A percentile compares a stretch with the other conserved stretches of the same genome.
phyloP scores from a whole-genome alignment of 495 filamentous ascomycete species.

The Aspergillus olivimuriae region DNA sequence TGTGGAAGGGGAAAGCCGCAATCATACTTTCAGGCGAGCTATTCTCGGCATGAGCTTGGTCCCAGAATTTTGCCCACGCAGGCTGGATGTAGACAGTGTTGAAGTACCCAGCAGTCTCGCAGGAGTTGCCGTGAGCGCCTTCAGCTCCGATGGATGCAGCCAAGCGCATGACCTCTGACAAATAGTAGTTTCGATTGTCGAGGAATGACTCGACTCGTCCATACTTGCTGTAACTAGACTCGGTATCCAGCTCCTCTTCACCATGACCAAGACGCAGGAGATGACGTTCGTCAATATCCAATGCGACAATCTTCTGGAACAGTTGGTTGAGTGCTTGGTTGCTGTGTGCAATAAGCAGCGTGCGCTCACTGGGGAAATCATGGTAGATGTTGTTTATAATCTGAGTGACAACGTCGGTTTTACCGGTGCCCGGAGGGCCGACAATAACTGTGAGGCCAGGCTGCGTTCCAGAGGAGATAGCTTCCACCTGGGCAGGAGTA shows the following conservation, averaged over 20 bases:
- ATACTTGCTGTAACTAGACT: slow-evolving; percentile 86
- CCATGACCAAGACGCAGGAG: slow-evolving; percentile 89
- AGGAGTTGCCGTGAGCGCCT: slow-evolving; percentile 88
- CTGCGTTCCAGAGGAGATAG: slow-evolving; percentile 89
- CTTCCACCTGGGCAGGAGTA: slow-evolving; percentile 85
- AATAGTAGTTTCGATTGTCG: slow-evolving; percentile 71
- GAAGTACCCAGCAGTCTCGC: slow-evolving; percentile 96
- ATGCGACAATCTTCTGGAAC: slow-evolving; percentile 93
- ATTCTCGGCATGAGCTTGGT: slow-evolving; percentile 45
- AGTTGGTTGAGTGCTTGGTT: slow-evolving; percentile 98
- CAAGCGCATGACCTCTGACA: slow-evolving; percentile 81
- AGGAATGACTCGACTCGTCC: slow-evolving; percentile 95
- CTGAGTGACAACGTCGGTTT: slow-evolving; percentile 97
- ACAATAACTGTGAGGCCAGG: slow-evolving; percentile 93
- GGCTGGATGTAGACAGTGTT: slow-evolving; percentile 85
- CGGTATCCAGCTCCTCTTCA: slow-evolving; percentile 86
- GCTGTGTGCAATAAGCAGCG: slow-evolving; percentile 89
- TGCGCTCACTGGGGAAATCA: slow-evolving; percentile 89
- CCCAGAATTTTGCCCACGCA: slow-evolving; percentile 81
- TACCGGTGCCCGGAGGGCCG: slow-evolving; percentile 92
- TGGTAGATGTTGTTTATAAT: slow-evolving; percentile 99
- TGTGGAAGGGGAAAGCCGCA: slow-evolving; percentile 80
- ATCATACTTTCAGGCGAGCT: slow-evolving; percentile 55
- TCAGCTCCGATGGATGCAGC: slow-evolving; percentile 77
- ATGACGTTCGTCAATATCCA: slow-evolving; percentile 95